Evolutionary conservation across 768 basidiomycete species (phyloP).

Genomic region (Tubosaeta sp.): DNA sequence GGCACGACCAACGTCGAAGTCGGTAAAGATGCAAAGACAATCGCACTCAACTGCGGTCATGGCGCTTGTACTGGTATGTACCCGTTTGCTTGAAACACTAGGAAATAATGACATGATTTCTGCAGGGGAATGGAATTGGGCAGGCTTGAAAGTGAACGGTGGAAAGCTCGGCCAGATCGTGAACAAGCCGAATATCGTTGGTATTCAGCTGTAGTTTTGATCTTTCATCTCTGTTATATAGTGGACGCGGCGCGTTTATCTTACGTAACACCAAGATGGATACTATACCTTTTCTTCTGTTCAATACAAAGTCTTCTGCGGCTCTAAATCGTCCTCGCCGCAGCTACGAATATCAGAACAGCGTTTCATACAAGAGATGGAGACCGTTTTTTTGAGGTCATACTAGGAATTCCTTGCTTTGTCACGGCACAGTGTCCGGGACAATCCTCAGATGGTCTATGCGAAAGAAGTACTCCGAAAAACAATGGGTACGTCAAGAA

Average conservation of each 20-base stretch:
- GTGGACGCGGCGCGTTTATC: background rate
- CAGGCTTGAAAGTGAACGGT: conserved; percentile 40
- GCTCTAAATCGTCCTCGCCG: background rate
- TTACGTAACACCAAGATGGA: background rate
- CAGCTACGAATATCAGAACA: too few relatives aligned
- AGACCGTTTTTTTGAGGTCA: background rate
- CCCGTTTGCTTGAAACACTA: background rate
- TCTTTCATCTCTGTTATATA: too few relatives aligned
- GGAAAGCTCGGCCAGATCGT: conserved; percentile 35
- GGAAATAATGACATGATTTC: background rate
- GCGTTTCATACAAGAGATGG: background rate
- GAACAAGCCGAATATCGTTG: conserved; percentile 32
- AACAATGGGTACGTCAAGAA: background rate
- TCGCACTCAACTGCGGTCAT: conserved; percentile 54
- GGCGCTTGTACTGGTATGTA: conserved; percentile 46
- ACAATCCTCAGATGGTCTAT: background rate
- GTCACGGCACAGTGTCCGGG: background rate
- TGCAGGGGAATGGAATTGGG: conserved; percentile 50
- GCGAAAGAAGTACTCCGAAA: conserved; percentile 4
- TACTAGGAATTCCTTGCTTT: background rate
- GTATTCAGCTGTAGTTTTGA: conserved; percentile 26
- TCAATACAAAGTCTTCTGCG: too few relatives aligned
- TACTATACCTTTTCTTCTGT: too few relatives aligned
- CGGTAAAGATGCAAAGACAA: conserved; percentile 36
- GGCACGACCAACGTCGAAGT: conserved; percentile 42